phyloP scores from a whole-genome alignment of 2,329 filamentous ascomycete species.

The Epichloe glyceriae region DNA sequence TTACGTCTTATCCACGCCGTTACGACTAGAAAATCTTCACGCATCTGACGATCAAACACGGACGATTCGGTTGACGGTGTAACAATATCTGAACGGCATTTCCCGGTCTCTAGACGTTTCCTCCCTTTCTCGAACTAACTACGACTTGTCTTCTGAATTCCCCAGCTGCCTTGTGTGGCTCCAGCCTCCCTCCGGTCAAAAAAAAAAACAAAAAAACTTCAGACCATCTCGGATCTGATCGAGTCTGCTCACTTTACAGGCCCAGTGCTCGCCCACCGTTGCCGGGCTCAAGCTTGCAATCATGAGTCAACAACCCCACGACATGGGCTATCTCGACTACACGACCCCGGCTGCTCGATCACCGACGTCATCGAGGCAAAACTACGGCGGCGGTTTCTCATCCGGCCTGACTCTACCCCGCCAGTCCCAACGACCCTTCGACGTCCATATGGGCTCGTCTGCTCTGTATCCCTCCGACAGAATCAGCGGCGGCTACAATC shows the following conservation, averaged over 20 bases:
- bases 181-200: not conserved
- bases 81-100: not conserved
- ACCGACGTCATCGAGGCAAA: conserved; percentile 56
- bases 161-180: not conserved
- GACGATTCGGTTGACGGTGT: not conserved
- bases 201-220: not conserved
- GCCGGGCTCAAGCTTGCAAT: conserved; percentile 10
- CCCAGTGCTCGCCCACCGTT: conserved; percentile 12
- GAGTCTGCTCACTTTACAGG: conserved; percentile 8
- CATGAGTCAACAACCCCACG: conserved; percentile 39
- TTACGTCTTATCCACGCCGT: not conserved
- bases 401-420: conserved; percentile 29
- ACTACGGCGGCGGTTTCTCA: conserved; percentile 40
- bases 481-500: conserved; percentile 44
- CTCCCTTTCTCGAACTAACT: not conserved
- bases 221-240: not conserved
- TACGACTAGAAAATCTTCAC: not conserved
- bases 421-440: conserved; percentile 61
- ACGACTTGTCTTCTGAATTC: not conserved
- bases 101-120: not conserved
- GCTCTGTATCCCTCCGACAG: conserved; percentile 61
- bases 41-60: not conserved
- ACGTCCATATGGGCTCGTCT: conserved; percentile 49
- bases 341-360: conserved; percentile 44
- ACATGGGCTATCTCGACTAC: conserved; percentile 62